phyloP scores from a whole-genome alignment of 2,329 filamentous ascomycete species.

The Tolypocladium paradoxum region DNA sequence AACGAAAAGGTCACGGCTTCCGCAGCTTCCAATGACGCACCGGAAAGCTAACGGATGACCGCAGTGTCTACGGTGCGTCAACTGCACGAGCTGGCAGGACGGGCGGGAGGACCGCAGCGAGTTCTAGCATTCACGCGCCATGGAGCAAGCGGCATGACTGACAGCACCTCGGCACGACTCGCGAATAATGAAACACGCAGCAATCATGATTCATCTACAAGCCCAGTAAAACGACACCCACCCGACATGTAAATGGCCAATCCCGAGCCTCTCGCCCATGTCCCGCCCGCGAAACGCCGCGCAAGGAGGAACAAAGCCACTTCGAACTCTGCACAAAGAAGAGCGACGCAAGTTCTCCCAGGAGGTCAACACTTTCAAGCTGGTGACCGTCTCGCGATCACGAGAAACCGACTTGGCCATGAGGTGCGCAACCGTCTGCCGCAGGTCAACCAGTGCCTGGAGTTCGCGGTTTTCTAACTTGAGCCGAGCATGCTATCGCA shows the following conservation, averaged over 20 bases:
- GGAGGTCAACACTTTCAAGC: too few relatives aligned
- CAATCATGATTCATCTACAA: neutral
- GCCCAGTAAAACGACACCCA: neutral
- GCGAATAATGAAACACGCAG: neutral
- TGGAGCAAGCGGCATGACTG: neutral
- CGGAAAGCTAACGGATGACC: neutral
- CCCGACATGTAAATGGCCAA: neutral
- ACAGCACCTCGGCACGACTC: neutral
- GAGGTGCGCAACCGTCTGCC: too few relatives aligned
- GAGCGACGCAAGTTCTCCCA: too few relatives aligned
- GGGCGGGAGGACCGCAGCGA: conserved; percentile 30
- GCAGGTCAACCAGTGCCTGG: too few relatives aligned
- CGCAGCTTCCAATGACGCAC: neutral
- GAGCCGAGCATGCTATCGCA: too few relatives aligned
- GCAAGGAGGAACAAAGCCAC: neutral
- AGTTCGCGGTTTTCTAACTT: too few relatives aligned
- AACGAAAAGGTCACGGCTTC: conserved; percentile 44
- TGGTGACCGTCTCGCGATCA: too few relatives aligned
- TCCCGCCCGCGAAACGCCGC: neutral
- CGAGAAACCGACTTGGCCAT: too few relatives aligned
- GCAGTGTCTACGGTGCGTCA: conserved; percentile 33
- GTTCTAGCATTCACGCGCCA: neutral
- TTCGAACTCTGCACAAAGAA: neutral
- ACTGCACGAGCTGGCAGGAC: conserved; percentile 42
- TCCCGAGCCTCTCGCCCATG: neutral